Percentiles rank a stretch among this genome's conserved stretches.
Evolutionary conservation across 768 basidiomycete species (phyloP).

Genomic region (Gautieria morchelliformis): DNA sequence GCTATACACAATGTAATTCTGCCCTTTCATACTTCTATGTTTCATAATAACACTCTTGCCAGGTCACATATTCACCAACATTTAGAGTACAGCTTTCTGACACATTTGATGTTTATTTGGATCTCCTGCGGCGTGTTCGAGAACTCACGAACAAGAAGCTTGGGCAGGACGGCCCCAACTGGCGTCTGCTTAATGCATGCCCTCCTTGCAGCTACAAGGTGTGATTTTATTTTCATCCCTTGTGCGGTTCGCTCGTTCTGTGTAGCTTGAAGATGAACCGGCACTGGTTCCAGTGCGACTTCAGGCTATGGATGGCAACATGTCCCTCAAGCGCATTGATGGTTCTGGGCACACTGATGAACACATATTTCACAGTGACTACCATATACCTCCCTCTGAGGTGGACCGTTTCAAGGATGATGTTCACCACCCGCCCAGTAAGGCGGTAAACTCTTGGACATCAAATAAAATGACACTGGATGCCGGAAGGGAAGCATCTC

Average conservation of each 20-base stretch:
- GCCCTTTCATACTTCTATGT: background rate
- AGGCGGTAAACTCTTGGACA: background rate
- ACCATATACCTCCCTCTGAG: constrained; percentile 16
- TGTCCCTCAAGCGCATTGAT: constrained; percentile 17
- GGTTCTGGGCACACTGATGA: background rate
- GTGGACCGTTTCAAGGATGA: constrained; percentile 17
- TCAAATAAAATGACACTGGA: background rate
- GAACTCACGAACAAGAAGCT: background rate
- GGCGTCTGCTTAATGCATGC: background rate
- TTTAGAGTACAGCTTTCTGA: constrained; percentile 3
- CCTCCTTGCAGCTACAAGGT: background rate
- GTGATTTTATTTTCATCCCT: background rate
- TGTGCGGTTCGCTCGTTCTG: background rate
- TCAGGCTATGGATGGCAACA: constrained; percentile 2
- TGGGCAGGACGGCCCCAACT: background rate
- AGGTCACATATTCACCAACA: background rate
- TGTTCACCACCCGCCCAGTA: background rate
- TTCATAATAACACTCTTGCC: background rate
- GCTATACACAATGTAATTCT: constrained; percentile 1
- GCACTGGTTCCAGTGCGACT: background rate
- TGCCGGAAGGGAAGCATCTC: background rate
- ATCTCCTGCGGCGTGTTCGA: constrained; percentile 5
- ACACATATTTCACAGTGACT: constrained; percentile 11
- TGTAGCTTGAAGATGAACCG: background rate
- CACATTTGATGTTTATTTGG: constrained; percentile 10